These are phyloP conservation scores for Boletellus sp. DNA, from an alignment of 768 basidiomycete species.

Conservation along the genomic window DNA sequence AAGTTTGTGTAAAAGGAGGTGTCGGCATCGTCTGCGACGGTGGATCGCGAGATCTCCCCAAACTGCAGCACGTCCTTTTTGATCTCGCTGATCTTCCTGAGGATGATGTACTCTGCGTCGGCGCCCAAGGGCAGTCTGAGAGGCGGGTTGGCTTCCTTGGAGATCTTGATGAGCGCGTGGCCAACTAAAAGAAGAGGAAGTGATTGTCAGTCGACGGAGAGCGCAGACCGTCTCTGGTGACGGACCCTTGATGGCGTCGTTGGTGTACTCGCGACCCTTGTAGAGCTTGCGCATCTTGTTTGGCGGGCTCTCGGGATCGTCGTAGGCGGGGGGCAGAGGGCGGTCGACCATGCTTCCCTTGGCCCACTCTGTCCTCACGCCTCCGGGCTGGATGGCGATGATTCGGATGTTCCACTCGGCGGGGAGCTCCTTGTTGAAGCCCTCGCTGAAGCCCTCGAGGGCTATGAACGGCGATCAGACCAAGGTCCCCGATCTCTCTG, in stretches of 20 bases:
- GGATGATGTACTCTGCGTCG: slow-evolving; percentile 16
- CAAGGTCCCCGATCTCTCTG: neutral
- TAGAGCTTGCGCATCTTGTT: slow-evolving; percentile 9
- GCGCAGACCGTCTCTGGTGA: neutral
- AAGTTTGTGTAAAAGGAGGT: slow-evolving; percentile 12
- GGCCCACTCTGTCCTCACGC: slow-evolving; percentile 18
- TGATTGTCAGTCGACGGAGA: neutral
- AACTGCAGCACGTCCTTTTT: slow-evolving; percentile 14
- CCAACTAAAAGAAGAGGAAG: slow-evolving; percentile 7
- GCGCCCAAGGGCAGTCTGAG: slow-evolving; percentile 19
- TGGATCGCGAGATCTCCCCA: slow-evolving; percentile 10
- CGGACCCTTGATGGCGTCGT: slow-evolving; percentile 15
- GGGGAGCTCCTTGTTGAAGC: slow-evolving; percentile 19
- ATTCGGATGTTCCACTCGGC: slow-evolving; percentile 29
- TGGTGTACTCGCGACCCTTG: neutral
- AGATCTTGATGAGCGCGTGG: slow-evolving; percentile 14
- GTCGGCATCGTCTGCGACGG: slow-evolving; percentile 22
- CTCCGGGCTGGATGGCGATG: slow-evolving; percentile 20
- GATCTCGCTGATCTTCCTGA: slow-evolving; percentile 15
- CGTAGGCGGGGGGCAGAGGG: slow-evolving; percentile 14
- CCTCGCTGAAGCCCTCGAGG: slow-evolving; percentile 26
- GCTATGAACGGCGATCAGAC: slow-evolving; percentile 7
- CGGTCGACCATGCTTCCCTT: slow-evolving; percentile 18
- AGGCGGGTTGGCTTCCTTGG: slow-evolving; percentile 18
- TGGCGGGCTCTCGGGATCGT: slow-evolving; percentile 12